Evolutionary conservation across 176 grass and related monocot species (phyloP), one percentile per base, ranked within the genome.

Genomic region (Zea luxurians): DNA sequence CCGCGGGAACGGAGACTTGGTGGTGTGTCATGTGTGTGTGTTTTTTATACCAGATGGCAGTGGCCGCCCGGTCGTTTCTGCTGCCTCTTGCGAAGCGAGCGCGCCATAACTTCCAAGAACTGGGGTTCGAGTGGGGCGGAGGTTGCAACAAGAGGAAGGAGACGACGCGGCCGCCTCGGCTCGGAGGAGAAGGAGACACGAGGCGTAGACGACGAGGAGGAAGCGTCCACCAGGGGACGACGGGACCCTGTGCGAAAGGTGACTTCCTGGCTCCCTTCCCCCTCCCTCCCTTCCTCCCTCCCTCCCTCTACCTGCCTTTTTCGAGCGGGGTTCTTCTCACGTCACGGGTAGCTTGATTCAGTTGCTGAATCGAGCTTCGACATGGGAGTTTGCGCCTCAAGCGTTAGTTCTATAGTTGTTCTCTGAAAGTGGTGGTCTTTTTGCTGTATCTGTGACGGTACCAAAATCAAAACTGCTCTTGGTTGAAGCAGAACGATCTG

Each of bases 91-190:
- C 77, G 40, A 57, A 64, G 66, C 37, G 34, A 77, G 49, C 17
- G 67, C 68, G 48, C 67, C 80, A 66, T 41, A 89, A 81, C 82
- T 77, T 89, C 72, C 78, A 2, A 52, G 77, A 60, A 71, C 65
- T 6, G 42, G 71, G 69, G 17, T 9, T 10, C 27, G 27, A 43
- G 80, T 67, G 27, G 27, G 27, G 27, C 27, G 27, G 27, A 49
- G 68, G 5, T 27, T 53, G 62, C 11, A 60, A 37, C 58, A n/a
- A 21, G 46, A 27, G 54, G 74, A 64, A 70, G 81, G 37, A 53
- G 62, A 10, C 15, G 3, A 47, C 18, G 68, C 68, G n/a, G n/a
- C 55, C n/a, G 20, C 18, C 45, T 48, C 11, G 41, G 4, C 37
- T 27, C 27, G 27, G 27, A 27, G 27, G 27, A 27, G 27, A 27